phyloP scores from a whole-genome alignment of 306 rosid genomes.

The Sophora flavescens region DNA sequence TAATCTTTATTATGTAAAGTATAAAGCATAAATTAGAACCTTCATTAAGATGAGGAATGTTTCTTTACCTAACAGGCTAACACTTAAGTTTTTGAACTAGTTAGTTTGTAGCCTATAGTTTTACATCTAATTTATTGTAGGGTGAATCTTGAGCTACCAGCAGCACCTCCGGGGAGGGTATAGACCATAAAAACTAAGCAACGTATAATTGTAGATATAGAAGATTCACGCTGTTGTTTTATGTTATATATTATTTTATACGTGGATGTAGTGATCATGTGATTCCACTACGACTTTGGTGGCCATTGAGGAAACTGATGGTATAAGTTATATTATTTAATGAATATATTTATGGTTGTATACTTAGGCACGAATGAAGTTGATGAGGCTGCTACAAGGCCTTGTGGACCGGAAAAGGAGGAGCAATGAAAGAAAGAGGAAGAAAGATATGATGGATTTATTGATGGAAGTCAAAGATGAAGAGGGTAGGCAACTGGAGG shows the following conservation, averaged over 20 bases:
- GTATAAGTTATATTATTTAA: background rate
- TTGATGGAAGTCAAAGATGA: conserved; percentile 76
- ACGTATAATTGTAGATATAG: background rate
- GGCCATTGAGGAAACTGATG: conserved; percentile 3
- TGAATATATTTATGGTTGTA: background rate
- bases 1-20: background rate
- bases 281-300: background rate
- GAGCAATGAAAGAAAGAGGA: conserved; percentile 36
- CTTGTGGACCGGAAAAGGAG: conserved; percentile 55
- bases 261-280: no score
- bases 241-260: no score
- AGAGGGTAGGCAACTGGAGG: conserved; percentile 59
- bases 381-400: conserved; percentile 58
- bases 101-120: background rate
- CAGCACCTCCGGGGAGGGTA: background rate
- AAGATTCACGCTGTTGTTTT: background rate
- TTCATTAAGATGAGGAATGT: background rate
- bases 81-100: no score
- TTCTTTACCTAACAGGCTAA: no score
- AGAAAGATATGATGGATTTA: conserved; percentile 65
- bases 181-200: background rate
- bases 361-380: conserved; percentile 72
- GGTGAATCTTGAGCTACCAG: no score
- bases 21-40: no score
- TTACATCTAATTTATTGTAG: background rate